Evolutionary conservation across 352 stramenopile species (phyloP), one percentile per base, ranked within the genome.

Genomic region (Globisporangium cylindrosporum): DNA sequence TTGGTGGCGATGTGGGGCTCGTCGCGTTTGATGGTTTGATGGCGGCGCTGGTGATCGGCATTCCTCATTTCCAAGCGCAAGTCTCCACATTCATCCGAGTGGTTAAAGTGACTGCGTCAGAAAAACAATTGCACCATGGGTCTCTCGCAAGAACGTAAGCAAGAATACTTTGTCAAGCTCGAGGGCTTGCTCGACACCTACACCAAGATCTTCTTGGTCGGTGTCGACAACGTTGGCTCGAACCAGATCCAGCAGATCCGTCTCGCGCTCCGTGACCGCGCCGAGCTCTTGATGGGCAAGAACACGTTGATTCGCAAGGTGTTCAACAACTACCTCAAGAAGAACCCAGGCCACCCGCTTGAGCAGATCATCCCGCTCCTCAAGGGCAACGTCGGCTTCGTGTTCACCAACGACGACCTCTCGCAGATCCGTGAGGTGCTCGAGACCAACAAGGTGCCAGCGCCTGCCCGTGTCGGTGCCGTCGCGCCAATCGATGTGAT

Each of bases 241-340:
- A 97, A 97, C 76, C 98, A 99, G 88, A 98, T 99, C 80, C 97
- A 99, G 80, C 82, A 98, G 75, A 99, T 99, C 76, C 96, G 98
- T 91, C 87, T 97, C 43, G 88, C 86, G 32, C 93, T 99, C 24
- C 96, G 97, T 72, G 93, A 94, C 74, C 89, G 90, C 64, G 98
- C 95, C 61, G 95, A 98, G 59, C 84, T 99, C 59, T 91, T 99
- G 71, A 99, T 99, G 97, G 98, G 98, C 78, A 99, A 99, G 91
- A 99, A 99, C 91, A 99, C 98, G 75, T 97, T 99, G 79, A 99
- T 99, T 90, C 91, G 98, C 72, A 99, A 99, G 79, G 96, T 98
- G 73, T 98, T 99, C 73, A 86, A 85, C 77, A 98, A 97, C 73
- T 99, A 94, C 85, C 62, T 98, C 27, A 97, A 98, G 73, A 97